A percentile compares a stretch with the other conserved stretches of the same genome.
These are phyloP conservation scores for Naganishia albida DNA, from an alignment of 1,284 basidiomycete species.

Conservation along the genomic window DNA sequence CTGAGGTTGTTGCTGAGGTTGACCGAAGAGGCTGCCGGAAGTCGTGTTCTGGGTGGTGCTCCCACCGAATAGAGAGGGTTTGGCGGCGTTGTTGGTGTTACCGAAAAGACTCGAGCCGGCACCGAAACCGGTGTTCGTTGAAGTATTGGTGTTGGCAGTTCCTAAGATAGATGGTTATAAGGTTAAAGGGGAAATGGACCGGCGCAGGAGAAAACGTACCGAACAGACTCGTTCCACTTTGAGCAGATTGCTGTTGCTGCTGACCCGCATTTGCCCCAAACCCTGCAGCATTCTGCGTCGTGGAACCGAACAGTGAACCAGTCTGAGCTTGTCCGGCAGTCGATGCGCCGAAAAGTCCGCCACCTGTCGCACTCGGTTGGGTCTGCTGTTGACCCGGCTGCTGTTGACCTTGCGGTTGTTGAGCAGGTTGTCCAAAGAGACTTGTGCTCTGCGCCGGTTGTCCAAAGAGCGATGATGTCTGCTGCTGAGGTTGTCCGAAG, in stretches of 20 bases:
- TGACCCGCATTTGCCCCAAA: constrained; percentile 3
- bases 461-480: constrained; percentile 14
- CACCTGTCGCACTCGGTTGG: neutral
- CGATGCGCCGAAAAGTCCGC: neutral
- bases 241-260: constrained; percentile 14
- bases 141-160: neutral
- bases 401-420: constrained; percentile 7
- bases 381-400: constrained; percentile 13
- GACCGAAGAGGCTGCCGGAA: neutral
- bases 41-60: neutral
- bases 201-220: neutral
- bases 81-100: constrained; percentile 4
- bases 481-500: constrained; percentile 26
- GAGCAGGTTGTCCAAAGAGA: constrained; percentile 11
- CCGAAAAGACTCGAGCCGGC: constrained; percentile 14
- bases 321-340: neutral
- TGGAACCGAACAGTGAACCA: constrained; percentile 2
- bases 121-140: constrained; percentile 2
- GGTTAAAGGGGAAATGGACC: too few species aligned
- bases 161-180: neutral
- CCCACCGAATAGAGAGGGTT: neutral
- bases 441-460: neutral
- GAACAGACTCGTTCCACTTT: constrained; percentile 17
- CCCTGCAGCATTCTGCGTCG: neutral
- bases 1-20: constrained; percentile 1